A percentile compares a stretch with the other conserved stretches of the same genome.
phyloP scores from a whole-genome alignment of 2,329 filamentous ascomycete species.

The Ophiocordyceps camponoti-rufipedis region DNA sequence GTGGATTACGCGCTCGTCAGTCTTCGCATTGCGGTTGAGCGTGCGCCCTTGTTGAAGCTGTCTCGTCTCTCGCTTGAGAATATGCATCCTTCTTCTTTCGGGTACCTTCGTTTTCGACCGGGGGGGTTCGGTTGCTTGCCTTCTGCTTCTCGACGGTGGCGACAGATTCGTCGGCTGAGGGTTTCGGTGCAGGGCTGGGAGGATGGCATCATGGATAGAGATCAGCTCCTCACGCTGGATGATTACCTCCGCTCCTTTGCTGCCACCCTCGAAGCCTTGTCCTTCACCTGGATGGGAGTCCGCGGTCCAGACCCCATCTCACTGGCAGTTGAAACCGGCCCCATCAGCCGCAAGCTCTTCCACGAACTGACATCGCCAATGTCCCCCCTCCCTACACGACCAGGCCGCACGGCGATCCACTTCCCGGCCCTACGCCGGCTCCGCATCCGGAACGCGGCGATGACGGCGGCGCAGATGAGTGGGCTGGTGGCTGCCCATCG shows the following conservation, averaged over 20 bases:
- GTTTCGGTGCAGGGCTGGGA: slow-evolving; percentile 58
- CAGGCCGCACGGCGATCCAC: slow-evolving; percentile 34
- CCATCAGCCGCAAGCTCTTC: slow-evolving; percentile 49
- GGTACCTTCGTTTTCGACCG: slow-evolving; percentile 57
- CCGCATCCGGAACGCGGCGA: slow-evolving; percentile 52
- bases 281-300: slow-evolving; percentile 61
- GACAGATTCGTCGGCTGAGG: slow-evolving; percentile 55
- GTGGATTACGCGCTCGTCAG: slow-evolving; percentile 85
- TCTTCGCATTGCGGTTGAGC: slow-evolving; percentile 66
- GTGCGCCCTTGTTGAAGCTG: slow-evolving; percentile 46
- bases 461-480: slow-evolving; percentile 54
- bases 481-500: slow-evolving; percentile 50
- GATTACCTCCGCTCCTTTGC: slow-evolving; percentile 61
- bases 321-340: slow-evolving; percentile 24
- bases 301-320: slow-evolving; percentile 60
- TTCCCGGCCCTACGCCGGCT: slow-evolving; percentile 53
- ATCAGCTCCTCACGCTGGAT: slow-evolving; percentile 64
- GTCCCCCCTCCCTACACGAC: slow-evolving; percentile 38
- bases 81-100: slow-evolving; percentile 57
- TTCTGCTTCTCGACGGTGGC: slow-evolving; percentile 54
- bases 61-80: slow-evolving; percentile 52
- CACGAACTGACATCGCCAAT: slow-evolving; percentile 46
- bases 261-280: slow-evolving; percentile 46
- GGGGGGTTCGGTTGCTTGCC: slow-evolving; percentile 55
- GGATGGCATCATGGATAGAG: slow-evolving; percentile 7